phyloP scores from a whole-genome alignment of 83 land plant species.

The Thuja plicata region DNA sequence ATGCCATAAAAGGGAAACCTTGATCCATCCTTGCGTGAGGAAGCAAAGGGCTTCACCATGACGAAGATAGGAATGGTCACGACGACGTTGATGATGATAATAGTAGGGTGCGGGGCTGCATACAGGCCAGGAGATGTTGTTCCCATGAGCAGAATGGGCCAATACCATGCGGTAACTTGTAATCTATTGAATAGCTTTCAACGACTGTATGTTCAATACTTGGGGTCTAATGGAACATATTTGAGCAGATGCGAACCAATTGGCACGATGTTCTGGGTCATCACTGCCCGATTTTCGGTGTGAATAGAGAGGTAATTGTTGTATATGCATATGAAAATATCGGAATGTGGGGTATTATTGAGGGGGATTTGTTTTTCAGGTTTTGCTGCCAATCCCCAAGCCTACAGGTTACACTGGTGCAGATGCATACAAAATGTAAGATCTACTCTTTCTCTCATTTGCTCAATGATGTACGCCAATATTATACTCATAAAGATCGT shows the following conservation, averaged over 20 bases:
- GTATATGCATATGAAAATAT: background rate
- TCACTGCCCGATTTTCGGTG: constrained; percentile 93
- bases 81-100: background rate
- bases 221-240: constrained; percentile 13
- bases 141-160: constrained; percentile 72
- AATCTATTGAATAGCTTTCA: background rate
- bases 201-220: background rate
- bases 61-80: background rate
- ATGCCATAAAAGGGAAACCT: background rate
- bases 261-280: constrained; percentile 91
- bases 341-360: background rate
- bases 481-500: background rate
- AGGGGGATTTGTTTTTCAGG: constrained; percentile 43
- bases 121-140: constrained; percentile 79
- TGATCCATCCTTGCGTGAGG: background rate
- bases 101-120: background rate
- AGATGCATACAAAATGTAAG: constrained; percentile 93
- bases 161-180: constrained; percentile 63
- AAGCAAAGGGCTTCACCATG: background rate
- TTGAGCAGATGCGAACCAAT: constrained; percentile 70
- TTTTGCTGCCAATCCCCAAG: constrained; percentile 78
- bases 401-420: constrained; percentile 89
- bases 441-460: background rate
- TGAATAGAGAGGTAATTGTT: constrained; percentile 81
- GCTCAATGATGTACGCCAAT: too few relatives aligned